Conservation (phyloP, 129 eudicot species). For the Chrysanthemum seticuspe region DNA sequence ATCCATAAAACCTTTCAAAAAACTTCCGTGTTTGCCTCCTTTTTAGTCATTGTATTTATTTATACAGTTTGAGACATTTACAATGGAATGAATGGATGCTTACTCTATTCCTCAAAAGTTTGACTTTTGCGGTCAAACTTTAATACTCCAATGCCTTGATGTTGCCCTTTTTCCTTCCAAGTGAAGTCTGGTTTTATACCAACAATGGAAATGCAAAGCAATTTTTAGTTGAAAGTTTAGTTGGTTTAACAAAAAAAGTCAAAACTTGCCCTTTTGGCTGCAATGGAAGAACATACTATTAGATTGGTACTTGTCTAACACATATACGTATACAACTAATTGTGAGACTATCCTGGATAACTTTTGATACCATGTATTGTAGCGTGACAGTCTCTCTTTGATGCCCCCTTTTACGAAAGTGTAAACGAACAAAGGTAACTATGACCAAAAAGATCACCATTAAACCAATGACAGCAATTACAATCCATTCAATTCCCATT, state of each 20-base stretch:
- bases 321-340: not conserved
- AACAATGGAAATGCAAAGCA: not conserved
- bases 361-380: constrained; percentile 60
- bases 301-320: no score
- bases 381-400: constrained; percentile 28
- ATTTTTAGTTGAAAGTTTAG: constrained; percentile 12
- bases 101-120: no score
- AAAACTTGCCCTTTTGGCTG: constrained; percentile 7
- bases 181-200: not conserved
- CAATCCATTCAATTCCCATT: constrained; percentile 63
- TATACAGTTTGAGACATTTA: no score
- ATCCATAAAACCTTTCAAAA: no score
- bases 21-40: no score
- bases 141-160: constrained; percentile 9
- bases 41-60: no score
- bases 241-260: constrained; percentile 28
- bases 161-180: not conserved
- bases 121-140: not conserved
- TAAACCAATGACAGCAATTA: constrained; percentile 59
- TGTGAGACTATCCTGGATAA: constrained; percentile 41
- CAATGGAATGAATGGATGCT: no score
- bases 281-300: not conserved
- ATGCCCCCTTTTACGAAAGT: constrained; percentile 38
- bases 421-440: constrained; percentile 46
- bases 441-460: constrained; percentile 45